Conservation (phyloP, 2,329 filamentous ascomycete genomes). For the Grosmannia huntii region DNA sequence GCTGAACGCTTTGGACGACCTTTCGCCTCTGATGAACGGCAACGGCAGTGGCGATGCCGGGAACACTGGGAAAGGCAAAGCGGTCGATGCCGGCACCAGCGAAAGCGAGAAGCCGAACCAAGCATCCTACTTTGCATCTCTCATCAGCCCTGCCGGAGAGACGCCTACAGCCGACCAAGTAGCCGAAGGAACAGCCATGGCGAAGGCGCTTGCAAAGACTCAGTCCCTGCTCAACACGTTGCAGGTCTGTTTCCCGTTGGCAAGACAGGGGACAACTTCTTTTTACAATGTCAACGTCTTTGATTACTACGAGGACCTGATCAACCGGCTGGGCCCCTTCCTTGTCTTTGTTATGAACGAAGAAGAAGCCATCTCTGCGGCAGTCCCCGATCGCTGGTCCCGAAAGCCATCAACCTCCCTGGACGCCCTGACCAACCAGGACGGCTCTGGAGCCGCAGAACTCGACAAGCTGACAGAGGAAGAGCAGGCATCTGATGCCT, state of each 20-base stretch:
- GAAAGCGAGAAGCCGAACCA: constrained; percentile 12
- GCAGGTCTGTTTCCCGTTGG: constrained; percentile 59
- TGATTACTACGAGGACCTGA: constrained; percentile 66
- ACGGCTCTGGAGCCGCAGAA: neutral
- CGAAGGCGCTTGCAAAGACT: constrained; percentile 65
- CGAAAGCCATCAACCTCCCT: constrained; percentile 3
- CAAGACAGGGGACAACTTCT: constrained; percentile 48
- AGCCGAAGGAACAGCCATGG: constrained; percentile 57
- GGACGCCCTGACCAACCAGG: constrained; percentile 2
- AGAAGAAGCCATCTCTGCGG: constrained; percentile 60
- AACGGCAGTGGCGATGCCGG: neutral
- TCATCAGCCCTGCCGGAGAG: constrained; percentile 35
- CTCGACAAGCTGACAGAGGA: constrained; percentile 25
- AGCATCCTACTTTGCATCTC: constrained; percentile 57
- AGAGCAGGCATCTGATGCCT: constrained; percentile 27
- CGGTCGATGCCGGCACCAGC: neutral
- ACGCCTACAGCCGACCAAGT: constrained; percentile 23
- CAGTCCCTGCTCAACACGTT: constrained; percentile 67
- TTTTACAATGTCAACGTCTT: constrained; percentile 71
- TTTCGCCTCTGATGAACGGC: constrained; percentile 48
- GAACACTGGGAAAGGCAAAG: neutral
- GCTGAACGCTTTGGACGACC: constrained; percentile 52
- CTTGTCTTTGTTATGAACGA: constrained; percentile 75
- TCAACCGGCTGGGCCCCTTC: constrained; percentile 63
- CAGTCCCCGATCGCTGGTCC: constrained; percentile 59